A percentile compares a stretch with the other conserved stretches of the same genome.
Conservation (phyloP, 108 stramenopile species). For the Craspedostauros australis region DNA sequence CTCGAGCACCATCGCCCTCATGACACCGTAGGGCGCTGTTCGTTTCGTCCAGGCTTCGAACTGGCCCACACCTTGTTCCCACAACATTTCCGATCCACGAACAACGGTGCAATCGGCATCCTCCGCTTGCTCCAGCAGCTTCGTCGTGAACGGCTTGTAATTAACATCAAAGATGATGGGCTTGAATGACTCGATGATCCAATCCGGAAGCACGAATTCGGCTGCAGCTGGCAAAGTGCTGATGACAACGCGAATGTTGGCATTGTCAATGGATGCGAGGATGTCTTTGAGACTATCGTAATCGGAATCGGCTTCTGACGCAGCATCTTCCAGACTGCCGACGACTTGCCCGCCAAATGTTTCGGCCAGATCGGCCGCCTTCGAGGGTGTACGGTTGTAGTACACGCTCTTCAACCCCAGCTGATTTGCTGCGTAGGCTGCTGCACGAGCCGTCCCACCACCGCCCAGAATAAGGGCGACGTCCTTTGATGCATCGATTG, state of each 20-base stretch:
- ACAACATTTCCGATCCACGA: slow-evolving; percentile 96
- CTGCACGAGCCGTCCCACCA: slow-evolving; percentile 96
- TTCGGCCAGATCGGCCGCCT: slow-evolving; percentile 84
- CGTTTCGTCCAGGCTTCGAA: slow-evolving; percentile 92
- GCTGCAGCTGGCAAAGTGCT: slow-evolving; percentile 91
- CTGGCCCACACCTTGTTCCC: slow-evolving; percentile 96
- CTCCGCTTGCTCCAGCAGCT: slow-evolving; percentile 80
- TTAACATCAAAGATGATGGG: slow-evolving; percentile 89
- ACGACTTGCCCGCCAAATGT: slow-evolving; percentile 85
- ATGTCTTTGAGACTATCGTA: slow-evolving; percentile 26
- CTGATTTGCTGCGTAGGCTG: slow-evolving; percentile 78
- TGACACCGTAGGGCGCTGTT: slow-evolving; percentile 81
- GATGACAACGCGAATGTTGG: slow-evolving; percentile 68
- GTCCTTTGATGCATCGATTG: slow-evolving; percentile 7
- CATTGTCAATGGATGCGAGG: slow-evolving; percentile 10
- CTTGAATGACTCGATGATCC: slow-evolving; percentile 45
- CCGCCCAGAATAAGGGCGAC: slow-evolving; percentile 91
- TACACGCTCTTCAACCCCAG: slow-evolving; percentile 84
- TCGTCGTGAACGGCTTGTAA: slow-evolving; percentile 93
- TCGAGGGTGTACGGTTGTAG: slow-evolving; percentile 90
- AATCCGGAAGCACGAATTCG: slow-evolving; percentile 81
- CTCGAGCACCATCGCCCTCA: slow-evolving; percentile 81
- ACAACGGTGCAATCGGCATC: slow-evolving; percentile 74
- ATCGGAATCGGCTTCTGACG: slow-evolving; percentile 7
- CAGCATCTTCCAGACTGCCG: slow-evolving; percentile 42